Evolutionary conservation across 176 grass and related monocot species (phyloP).

Genomic region (Miscanthus lutarioriparius): DNA sequence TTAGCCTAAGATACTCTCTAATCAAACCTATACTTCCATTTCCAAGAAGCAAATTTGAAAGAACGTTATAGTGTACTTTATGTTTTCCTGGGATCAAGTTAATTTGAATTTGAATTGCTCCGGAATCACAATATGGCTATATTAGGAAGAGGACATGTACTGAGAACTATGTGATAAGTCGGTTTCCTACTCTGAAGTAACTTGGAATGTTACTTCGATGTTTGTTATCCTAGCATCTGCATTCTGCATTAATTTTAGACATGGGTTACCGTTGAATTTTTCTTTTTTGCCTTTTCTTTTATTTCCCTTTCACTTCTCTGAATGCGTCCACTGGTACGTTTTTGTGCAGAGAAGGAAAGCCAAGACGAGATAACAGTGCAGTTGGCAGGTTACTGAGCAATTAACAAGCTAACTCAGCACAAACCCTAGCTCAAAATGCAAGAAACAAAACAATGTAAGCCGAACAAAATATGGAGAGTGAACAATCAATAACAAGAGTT

Average conservation of each 20-base stretch:
- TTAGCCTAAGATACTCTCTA: neutral
- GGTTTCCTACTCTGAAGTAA: neutral
- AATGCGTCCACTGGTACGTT: neutral
- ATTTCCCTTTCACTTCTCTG: neutral
- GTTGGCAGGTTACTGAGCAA: neutral
- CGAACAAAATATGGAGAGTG: neutral
- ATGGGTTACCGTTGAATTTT: neutral
- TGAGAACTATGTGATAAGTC: neutral
- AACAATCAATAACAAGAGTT: slow-evolving; percentile 1
- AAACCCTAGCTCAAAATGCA: neutral
- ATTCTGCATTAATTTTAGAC: neutral
- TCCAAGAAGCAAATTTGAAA: neutral
- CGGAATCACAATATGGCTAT: neutral
- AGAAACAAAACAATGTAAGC: neutral
- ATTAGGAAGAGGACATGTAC: neutral
- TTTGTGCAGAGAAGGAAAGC: slow-evolving; percentile 42
- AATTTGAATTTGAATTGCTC: slow-evolving; percentile 9
- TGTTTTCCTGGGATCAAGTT: neutral
- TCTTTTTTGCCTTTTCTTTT: neutral
- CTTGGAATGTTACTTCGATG: neutral
- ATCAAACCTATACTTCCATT: neutral
- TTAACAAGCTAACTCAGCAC: slow-evolving; percentile 30
- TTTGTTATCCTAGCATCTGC: neutral
- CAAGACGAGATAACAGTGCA: slow-evolving; percentile 8
- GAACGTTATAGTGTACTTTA: neutral